phyloP scores from a whole-genome alignment of 768 basidiomycete species.

The Mrakia blollopis region DNA sequence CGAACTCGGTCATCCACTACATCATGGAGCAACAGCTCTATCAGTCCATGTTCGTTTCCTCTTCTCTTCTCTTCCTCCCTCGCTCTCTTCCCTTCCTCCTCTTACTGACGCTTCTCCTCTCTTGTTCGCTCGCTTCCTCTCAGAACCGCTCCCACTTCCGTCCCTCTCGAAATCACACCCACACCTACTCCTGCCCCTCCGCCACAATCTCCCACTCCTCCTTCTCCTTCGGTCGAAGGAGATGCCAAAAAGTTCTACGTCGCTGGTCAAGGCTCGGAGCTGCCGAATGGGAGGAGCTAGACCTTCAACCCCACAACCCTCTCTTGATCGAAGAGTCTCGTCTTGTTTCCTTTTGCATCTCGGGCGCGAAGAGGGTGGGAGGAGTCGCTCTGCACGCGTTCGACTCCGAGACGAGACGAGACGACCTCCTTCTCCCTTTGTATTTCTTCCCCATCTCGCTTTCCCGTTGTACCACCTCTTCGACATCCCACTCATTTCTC shows the following conservation, averaged over 20 bases:
- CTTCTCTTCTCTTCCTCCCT: background rate
- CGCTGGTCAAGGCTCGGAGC: background rate
- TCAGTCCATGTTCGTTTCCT: constrained; percentile 25
- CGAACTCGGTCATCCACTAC: constrained; percentile 85
- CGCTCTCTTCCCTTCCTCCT: background rate
- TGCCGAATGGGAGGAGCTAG: too few species aligned
- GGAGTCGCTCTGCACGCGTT: too few species aligned
- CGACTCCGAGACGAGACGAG: too few species aligned
- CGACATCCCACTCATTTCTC: too few species aligned
- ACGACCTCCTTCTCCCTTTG: too few species aligned
- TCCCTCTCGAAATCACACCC: constrained; percentile 27
- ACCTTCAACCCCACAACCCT: too few species aligned
- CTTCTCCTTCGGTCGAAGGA: background rate
- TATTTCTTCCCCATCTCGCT: too few species aligned
- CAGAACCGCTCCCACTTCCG: constrained; percentile 16
- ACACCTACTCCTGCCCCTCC: constrained; percentile 15
- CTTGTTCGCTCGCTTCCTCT: background rate
- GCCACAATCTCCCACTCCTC: background rate
- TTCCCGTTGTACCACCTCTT: too few species aligned
- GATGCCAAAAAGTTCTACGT: background rate
- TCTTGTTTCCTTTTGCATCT: too few species aligned
- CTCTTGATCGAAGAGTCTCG: too few species aligned
- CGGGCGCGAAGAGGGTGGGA: too few species aligned
- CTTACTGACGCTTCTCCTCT: background rate
- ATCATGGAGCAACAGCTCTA: constrained; percentile 72